Evolutionary conservation across 78 protist species (phyloP).

Genomic region (Dictyostelium intermedium): DNA sequence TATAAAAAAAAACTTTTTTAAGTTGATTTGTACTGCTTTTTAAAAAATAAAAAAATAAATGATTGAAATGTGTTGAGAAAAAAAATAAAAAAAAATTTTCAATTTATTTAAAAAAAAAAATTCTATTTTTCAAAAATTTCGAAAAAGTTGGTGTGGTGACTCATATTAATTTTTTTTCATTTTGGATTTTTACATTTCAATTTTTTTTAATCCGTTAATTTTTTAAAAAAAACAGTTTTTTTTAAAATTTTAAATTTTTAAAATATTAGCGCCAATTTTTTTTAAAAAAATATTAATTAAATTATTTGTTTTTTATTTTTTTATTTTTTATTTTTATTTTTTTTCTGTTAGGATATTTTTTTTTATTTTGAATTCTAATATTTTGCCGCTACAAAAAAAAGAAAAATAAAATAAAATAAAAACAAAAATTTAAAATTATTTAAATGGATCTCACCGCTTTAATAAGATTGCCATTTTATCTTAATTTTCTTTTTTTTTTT

Average conservation of each 20-base stretch:
- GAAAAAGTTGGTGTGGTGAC: background rate
- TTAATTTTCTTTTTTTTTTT: too few species aligned
- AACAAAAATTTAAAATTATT: too few species aligned
- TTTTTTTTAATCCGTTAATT: background rate
- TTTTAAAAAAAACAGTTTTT: background rate
- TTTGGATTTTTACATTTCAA: background rate
- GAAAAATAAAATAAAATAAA: too few species aligned
- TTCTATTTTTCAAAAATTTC: background rate
- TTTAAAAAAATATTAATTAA: too few species aligned
- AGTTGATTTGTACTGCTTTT: background rate
- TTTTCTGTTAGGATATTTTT: background rate
- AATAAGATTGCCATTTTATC: too few species aligned
- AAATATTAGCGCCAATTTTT: background rate
- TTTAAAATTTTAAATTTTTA: background rate
- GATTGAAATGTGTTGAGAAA: background rate
- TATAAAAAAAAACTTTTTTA: background rate
- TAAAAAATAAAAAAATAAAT: background rate
- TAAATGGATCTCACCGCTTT: too few species aligned
- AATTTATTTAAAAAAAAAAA: background rate
- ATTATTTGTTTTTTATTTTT: background rate
- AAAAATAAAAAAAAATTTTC: background rate
- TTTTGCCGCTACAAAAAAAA: too few species aligned
- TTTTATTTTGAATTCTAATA: too few species aligned
- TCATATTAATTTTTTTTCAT: background rate
- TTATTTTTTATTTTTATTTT: background rate